Evolutionary conservation across 1,284 basidiomycete genomes (phyloP), one percentile per base, ranked within the genome.

Genomic region (Ceratobasidium sp.): DNA sequence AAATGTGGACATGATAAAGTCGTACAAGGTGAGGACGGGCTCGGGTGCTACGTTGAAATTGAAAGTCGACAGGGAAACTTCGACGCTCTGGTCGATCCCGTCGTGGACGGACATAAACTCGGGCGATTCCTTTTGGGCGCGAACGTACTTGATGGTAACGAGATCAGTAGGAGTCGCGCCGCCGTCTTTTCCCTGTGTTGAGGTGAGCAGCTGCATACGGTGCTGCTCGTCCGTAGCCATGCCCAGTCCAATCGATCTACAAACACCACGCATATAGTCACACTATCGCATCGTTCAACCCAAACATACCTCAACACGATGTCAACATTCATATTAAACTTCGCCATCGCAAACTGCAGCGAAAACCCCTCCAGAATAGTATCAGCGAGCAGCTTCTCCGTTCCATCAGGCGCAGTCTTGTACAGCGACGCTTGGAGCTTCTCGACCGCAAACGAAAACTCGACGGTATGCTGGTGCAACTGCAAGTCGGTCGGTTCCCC

Each of bases 1-100:
- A 81, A 98, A 98, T 0, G 96, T 98, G 6, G 94, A 93, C 92
- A 99, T 98, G 82, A 99, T 91, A 84, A 98, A 98, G 83, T 99
- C 96, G 82, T 98, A 99, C 11, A 99, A 84, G 1, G 91, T 88
- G 51, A 99, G 85, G 59, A 99, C 92, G 22, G 97, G 96, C 80
- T 96, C 95, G 1, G 98, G 95, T 3, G 93, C 93, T 0, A 94
- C 90, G 76, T 91, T 90, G 82, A 99, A 90, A 76, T 96, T 88
- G 83, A 99, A 92, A 0, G 98, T 98, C 2, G 97, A 98, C 56
- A 99, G 86, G 78, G 91, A 90, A 75, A 96, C 89, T 79, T 96
- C 92, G 74, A 99, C 89, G 75, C 85, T 93, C 82, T 98, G 94
- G 79, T 98, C 93, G 71, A 97, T 90, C 16, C 93, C 92, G 77